Evolutionary conservation across 78 protist genomes (phyloP).

Genomic region (Diacronema lutheri): DNA sequence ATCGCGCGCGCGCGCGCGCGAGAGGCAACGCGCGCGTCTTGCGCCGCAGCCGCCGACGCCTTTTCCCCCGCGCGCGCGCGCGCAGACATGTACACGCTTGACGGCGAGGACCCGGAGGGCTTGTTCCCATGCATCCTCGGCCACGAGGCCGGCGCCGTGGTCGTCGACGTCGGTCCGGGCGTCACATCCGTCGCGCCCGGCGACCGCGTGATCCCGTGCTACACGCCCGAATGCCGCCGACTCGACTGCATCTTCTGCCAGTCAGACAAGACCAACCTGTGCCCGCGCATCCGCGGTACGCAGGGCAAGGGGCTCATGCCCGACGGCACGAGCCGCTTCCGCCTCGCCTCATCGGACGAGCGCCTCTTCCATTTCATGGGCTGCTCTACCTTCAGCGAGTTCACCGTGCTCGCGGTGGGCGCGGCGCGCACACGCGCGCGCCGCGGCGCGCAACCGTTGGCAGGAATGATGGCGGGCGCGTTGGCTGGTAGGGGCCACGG

Average conservation of each 20-base stretch:
- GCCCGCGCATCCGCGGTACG: constrained; percentile 3
- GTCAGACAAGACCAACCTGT: not conserved
- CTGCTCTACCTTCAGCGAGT: not conserved
- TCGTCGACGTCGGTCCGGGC: not conserved
- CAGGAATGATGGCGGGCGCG: too few species aligned
- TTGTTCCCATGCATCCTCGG: not conserved
- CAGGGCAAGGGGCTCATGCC: not conserved
- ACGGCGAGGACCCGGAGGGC: not conserved
- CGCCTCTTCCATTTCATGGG: not conserved
- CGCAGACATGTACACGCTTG: not conserved
- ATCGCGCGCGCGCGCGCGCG: too few species aligned
- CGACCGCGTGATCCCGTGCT: constrained; percentile 14
- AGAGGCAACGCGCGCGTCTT: too few species aligned
- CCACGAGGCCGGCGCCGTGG: not conserved
- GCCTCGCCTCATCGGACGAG: not conserved
- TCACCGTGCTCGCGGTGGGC: not conserved
- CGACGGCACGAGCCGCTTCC: not conserved
- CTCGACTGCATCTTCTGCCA: constrained; percentile 12
- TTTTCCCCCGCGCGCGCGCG: too few species aligned
- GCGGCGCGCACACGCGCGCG: too few species aligned
- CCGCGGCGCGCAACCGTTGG: too few species aligned
- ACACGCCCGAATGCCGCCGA: not conserved
- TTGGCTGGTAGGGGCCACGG: too few species aligned
- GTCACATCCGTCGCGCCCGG: constrained; percentile 13
- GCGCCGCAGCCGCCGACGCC: too few species aligned